phyloP scores from a whole-genome alignment of 2,329 filamentous ascomycete genomes.

The Stagonosporopsis chrysanthemi region DNA sequence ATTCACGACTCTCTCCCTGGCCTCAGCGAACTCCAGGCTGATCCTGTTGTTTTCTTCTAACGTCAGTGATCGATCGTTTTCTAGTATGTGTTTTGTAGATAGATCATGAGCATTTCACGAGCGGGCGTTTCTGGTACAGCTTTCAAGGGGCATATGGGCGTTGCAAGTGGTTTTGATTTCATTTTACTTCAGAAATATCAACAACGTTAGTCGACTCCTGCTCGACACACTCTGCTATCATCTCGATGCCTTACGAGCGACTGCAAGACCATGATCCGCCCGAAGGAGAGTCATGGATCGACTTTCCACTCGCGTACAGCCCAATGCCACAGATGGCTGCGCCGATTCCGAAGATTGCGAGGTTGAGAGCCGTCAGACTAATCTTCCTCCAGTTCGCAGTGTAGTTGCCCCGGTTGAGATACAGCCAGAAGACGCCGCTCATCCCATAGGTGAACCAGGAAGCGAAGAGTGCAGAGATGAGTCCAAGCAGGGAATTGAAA shows the following conservation, averaged over 20 bases:
- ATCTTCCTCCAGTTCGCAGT: slow-evolving; percentile 54
- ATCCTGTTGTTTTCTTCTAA: slow-evolving; percentile 49
- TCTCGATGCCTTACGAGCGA: slow-evolving; percentile 2
- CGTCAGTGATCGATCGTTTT: not conserved
- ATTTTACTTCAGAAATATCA: not conserved
- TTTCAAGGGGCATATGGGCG: not conserved
- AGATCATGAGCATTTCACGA: slow-evolving; percentile 15
- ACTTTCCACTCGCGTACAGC: slow-evolving; percentile 33
- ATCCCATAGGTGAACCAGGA: slow-evolving; percentile 68
- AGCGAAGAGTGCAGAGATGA: slow-evolving; percentile 66
- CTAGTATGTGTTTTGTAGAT: slow-evolving; percentile 6
- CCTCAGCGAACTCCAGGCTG: slow-evolving; percentile 47
- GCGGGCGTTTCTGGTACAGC: slow-evolving; percentile 12
- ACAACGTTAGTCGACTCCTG: not conserved
- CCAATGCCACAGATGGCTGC: slow-evolving; percentile 33
- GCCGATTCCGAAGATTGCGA: slow-evolving; percentile 46
- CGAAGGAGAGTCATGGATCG: slow-evolving; percentile 30
- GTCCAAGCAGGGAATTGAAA: slow-evolving; percentile 69
- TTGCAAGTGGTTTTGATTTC: not conserved
- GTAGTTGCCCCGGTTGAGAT: slow-evolving; percentile 55
- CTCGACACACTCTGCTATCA: not conserved
- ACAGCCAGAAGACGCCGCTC: slow-evolving; percentile 55
- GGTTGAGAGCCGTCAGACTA: slow-evolving; percentile 54
- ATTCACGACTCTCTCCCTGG: slow-evolving; percentile 49
- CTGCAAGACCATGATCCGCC: slow-evolving; percentile 32